Evolutionary conservation across 2,329 filamentous ascomycete species (phyloP).

Genomic region (Claviceps maximensis): DNA sequence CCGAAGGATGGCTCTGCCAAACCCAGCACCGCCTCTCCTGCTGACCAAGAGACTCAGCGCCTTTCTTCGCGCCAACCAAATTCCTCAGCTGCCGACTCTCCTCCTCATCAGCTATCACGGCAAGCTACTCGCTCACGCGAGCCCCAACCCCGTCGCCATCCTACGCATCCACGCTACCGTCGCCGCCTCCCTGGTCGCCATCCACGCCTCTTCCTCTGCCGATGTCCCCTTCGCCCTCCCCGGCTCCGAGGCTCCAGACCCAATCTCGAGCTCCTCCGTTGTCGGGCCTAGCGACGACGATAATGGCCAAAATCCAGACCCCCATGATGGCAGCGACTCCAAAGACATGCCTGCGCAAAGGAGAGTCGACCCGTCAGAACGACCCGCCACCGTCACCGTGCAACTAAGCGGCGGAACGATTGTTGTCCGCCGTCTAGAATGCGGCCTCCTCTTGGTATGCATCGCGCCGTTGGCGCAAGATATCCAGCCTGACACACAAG

Average conservation of each 20-base stretch:
- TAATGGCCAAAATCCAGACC: slow-evolving; percentile 3
- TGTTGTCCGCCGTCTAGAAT: slow-evolving; percentile 42
- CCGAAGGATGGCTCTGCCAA: slow-evolving; percentile 20
- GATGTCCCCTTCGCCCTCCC: slow-evolving; percentile 30
- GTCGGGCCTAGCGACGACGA: slow-evolving; percentile 13
- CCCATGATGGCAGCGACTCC: background rate
- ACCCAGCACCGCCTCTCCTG: slow-evolving; percentile 42
- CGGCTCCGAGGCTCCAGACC: slow-evolving; percentile 18
- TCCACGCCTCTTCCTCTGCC: slow-evolving; percentile 35
- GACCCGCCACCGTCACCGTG: slow-evolving; percentile 37
- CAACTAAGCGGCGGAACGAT: slow-evolving; percentile 46
- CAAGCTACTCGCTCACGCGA: slow-evolving; percentile 50
- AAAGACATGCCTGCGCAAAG: background rate
- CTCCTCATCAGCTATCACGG: slow-evolving; percentile 47
- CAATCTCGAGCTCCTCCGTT: slow-evolving; percentile 13
- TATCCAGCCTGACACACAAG: slow-evolving; percentile 10
- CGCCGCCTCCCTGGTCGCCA: slow-evolving; percentile 46
- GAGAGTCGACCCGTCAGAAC: slow-evolving; percentile 12
- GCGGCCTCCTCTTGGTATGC: slow-evolving; percentile 49
- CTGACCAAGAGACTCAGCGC: slow-evolving; percentile 51
- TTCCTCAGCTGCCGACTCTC: slow-evolving; percentile 42
- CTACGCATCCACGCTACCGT: slow-evolving; percentile 52
- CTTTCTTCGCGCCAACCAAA: slow-evolving; percentile 47
- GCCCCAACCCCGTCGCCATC: slow-evolving; percentile 38
- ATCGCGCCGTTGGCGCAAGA: slow-evolving; percentile 32